Base-by-base conservation (phyloP, 345 rosid species). In the Eucalyptus virginea region DNA sequence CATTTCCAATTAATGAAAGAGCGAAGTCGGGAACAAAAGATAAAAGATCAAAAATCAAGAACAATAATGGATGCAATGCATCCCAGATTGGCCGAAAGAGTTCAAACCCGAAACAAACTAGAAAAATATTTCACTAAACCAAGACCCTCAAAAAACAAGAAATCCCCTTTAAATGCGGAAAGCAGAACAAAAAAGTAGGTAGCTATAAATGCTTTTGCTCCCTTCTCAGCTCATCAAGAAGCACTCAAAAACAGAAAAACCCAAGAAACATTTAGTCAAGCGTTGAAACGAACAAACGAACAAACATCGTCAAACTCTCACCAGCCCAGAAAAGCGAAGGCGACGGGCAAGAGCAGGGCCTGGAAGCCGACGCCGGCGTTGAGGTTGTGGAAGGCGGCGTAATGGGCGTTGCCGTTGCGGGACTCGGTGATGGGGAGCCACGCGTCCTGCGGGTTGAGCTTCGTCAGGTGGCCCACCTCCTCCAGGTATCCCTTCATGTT, bases 361-460 rank as follows among this genome's bases (percentile, higher is more conserved):
- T 98, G 99, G 86, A 98, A 98, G 37, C 99, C 99, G 89, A 98
- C 93, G 40, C 99, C 99, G 81, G 99, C 99, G 90, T 98, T 98
- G 32, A 98, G 93, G 88, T 98, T 98, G 88, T 98, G 99, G 94
- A 98, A 98, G 69, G 99, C 99, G 21, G 99, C 98, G 93, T 98
- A 98, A 86, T 98, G 96, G 89, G 99, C 99, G 90, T 98, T 98
- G n/a, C 99, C 99, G 51, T 98, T 98, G 50, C 99, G 96, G 37
- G 99, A 98, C 92, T 98, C 99, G 1, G 99, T 98, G 86, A 98
- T 98, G 26, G 99, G 99, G 81, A 98, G 98, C 99, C 99, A 98
- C 88, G 99, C 99, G 44, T 98, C 99, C 87, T 98, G 99, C 7
- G 99, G 99, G 90, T 98, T 98, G 17, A 98, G 98, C 94, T 96